phyloP scores from a whole-genome alignment of 192 early-diverging fungal genomes.

The Linnemannia zychae region DNA sequence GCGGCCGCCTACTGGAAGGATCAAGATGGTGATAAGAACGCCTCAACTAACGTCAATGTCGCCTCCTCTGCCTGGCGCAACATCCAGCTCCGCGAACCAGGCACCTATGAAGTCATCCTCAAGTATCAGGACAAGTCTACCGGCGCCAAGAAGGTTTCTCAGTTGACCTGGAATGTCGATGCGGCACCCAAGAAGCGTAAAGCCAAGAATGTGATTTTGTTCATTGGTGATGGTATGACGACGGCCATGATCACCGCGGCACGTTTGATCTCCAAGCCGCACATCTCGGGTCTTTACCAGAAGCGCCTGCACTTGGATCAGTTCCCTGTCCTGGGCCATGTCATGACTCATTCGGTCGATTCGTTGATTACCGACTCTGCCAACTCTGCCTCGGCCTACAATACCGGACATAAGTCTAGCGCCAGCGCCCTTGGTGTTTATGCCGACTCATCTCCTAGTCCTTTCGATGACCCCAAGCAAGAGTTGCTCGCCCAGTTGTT shows the following conservation, averaged over 20 bases:
- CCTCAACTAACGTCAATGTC: conserved; percentile 57
- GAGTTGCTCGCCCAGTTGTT: conserved; percentile 67
- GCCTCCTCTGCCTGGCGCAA: conserved; percentile 57
- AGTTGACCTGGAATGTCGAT: conserved; percentile 54
- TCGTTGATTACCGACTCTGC: conserved; percentile 73
- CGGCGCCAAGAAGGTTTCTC: conserved; percentile 46
- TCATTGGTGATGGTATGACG: conserved; percentile 73
- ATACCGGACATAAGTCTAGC: conserved; percentile 66
- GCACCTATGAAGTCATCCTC: conserved; percentile 59
- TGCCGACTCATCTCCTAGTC: conserved; percentile 64
- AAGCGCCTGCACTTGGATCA: conserved; percentile 47
- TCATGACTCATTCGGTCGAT: conserved; percentile 70
- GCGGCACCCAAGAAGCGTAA: conserved; percentile 57
- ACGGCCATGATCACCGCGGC: conserved; percentile 68
- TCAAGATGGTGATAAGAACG: conserved; percentile 19
- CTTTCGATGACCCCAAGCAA: conserved; percentile 72
- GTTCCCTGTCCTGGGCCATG: conserved; percentile 62
- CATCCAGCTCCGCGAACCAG: conserved; percentile 43
- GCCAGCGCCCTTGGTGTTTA: conserved; percentile 67
- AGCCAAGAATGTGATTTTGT: conserved; percentile 70
- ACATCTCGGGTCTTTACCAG: conserved; percentile 66
- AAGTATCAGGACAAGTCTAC: conserved; percentile 20
- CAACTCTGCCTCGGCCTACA: conserved; percentile 70
- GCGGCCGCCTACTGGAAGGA: conserved; percentile 32
- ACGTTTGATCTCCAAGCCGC: conserved; percentile 61